Evolutionary conservation across 2,329 filamentous ascomycete species (phyloP), one percentile per base, ranked within the genome.

Genomic region (Epichloe hybrida): DNA sequence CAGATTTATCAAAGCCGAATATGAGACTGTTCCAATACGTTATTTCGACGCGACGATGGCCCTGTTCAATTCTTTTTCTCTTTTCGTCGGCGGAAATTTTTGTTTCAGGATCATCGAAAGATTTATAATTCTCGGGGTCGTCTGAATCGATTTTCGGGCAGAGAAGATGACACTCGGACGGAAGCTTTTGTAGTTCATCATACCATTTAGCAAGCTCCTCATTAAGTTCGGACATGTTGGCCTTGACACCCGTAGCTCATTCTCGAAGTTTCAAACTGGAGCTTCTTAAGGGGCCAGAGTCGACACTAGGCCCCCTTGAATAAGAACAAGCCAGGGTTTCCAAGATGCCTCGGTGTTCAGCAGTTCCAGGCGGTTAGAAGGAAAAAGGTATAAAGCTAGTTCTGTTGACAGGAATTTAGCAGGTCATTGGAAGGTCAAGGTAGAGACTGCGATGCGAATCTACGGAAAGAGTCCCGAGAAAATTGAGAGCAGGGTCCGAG

Each of bases 1-100:
- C 74, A 46, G 80, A 77, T 46, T 77, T 73, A 50, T 75, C 76
- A 54, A 86, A 80, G 17, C 83, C 85, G 50, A 88, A 73, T 13
- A 89, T 76, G 41, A 86, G 72, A 54, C 83, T 81, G 53, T 80
- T 84, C 61, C 78, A 80, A 55, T 86, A 80, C 48, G 83, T 81
- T 35, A 79, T 73, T 54, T 82, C 72, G 53, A 81, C 71, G 35
- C 85, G 75, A 8, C 66, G 61, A 36, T 74, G 70, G 13, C 75
- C 76, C 51, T 81, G 72, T 48, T 73, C 60, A 20, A 86, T 77
- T 7, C 76, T 70, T 41, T 68, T 60, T 46, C 69, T 62, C 60
- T 80, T 82, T 55, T 77, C 72, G 8, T 72, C 71, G 17, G 60
- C 56, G 7, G 73, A 72, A 39, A 80, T 72, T 13, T 69, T 66